These are phyloP conservation scores for Paecilomyces formosus DNA, from an alignment of 2,329 filamentous ascomycete genomes.

Conservation along the genomic window DNA sequence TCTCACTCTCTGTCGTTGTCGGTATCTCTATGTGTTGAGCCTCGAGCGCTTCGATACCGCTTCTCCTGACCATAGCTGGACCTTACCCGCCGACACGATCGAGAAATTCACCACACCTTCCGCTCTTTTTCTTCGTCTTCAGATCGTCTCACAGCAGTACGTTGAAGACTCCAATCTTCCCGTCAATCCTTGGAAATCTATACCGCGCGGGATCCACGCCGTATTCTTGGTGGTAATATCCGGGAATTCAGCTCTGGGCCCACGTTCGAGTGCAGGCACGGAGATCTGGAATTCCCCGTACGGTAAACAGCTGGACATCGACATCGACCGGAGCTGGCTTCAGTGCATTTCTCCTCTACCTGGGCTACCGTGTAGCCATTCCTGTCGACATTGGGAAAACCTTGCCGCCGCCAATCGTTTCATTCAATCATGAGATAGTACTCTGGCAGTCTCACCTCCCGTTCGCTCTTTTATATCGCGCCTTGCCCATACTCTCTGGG, in stretches of 20 bases:
- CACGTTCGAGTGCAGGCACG: background rate
- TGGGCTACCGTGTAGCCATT: background rate
- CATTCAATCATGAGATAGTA: slow-evolving; percentile 25
- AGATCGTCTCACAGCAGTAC: background rate
- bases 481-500: slow-evolving; percentile 3
- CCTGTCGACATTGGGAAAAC: background rate
- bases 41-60: background rate
- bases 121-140: background rate
- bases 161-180: background rate
- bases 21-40: background rate
- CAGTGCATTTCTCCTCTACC: background rate
- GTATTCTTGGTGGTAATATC: background rate
- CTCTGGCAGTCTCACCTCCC: slow-evolving; percentile 23
- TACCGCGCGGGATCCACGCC: background rate
- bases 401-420: slow-evolving; percentile 2
- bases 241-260: background rate
- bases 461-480: slow-evolving; percentile 12
- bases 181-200: background rate
- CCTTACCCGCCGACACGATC: background rate
- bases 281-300: background rate
- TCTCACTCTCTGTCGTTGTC: background rate
- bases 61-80: background rate
- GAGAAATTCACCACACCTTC: background rate
- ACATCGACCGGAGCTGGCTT: background rate
- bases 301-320: background rate